Evolutionary conservation across 1,284 basidiomycete species (phyloP), one percentile per base, ranked within the genome.

Genomic region (Ustilago bromivora): DNA sequence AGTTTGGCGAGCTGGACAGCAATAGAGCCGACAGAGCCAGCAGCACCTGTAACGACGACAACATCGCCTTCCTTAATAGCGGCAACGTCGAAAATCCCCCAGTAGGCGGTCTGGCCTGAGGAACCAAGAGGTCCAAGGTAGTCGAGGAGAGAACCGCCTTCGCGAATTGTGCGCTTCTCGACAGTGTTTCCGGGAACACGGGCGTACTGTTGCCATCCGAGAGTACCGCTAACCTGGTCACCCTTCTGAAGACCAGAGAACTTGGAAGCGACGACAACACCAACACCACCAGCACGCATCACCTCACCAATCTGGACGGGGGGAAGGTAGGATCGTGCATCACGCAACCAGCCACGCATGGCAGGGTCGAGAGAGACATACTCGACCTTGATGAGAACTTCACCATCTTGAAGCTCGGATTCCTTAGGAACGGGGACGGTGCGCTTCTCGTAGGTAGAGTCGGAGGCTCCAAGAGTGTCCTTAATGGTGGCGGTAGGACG

Each of bases 271-370:
- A 93, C 84, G 31, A 96, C 91, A 31, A 90, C 89, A 34, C 92
- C 94, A 19, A 96, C 86, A 4, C 90, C 92, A 3, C 78, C 75
- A 0, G 92, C 91, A 32, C 94, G 90, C 94, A 96, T 88, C 32
- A 91, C 91, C 85, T 91, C 93, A 31, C 93, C 93, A 71, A 96
- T 92, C 86, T 93, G 87, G 11, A 96, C 93, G 9, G 88, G 88
- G 4, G 87, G 86, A 38, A 89, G 80, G 78, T 89, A 89, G 31
- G 83, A 83, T 35, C 80, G 89, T 19, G 82, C 85, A 83, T 94
- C 92, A 68, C 89, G 90, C 59, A 96, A 83, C 89, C 92, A 96
- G 11, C 91, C 92, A 40, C 94, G 90, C 93, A 95, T 94, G 57
- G 79, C 79, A 17, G 86, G 86, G 66, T 87, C 86, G 17, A 87